Evolutionary conservation across 495 filamentous ascomycete species (phyloP), one percentile per base, ranked within the genome.

Genomic region (Penicillium herquei): DNA sequence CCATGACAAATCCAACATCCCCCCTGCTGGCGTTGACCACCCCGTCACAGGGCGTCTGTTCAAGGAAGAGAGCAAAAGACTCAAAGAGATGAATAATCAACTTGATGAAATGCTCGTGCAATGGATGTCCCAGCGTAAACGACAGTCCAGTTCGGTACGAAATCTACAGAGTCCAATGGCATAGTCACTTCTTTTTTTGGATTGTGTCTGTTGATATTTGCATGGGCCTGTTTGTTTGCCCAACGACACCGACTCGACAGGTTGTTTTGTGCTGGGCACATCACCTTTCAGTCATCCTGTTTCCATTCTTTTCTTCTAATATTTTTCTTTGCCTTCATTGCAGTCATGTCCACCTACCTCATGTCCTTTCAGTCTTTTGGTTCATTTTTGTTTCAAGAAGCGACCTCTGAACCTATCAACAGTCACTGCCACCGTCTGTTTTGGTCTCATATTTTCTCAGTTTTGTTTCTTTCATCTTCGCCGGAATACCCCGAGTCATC

Each of bases 41-140:
- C 92, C 93, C 1, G 79, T 96, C 26, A 90, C 90, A 26, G 83
- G 83, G 4, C 83, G 82, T 21, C 69, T 98, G 33, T 97, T 92
- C 77, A 86, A 83, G 51, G 90, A 94, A 61, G 88, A 96, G 70
- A 91, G 89, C 65, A 84, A 85, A 51, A 83, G 84, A 63, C 70
- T 96, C 61, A 85, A 84, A 40, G 90, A 93, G 64, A 92, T 97
- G 68, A 88, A 86, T 46, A 87, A 83, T 72, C 84, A 88, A 74
- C 77, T 96, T 55, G 92, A 96, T 72, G 84, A 89, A 12, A 84
- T 96, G 83, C 80, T 96, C 46, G 87, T 88, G 40, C 86, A 89
- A 53, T 95, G 89, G 87, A 71, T 94, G 18, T 81, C 85, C 34
- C 80, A 85, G 44, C 88, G 87, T 44, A 55, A 61, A 21, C 62